A percentile compares a stretch with the other conserved stretches of the same genome.
Conservation (phyloP, 2,329 filamentous ascomycete genomes). For the Ascochyta lentis region DNA sequence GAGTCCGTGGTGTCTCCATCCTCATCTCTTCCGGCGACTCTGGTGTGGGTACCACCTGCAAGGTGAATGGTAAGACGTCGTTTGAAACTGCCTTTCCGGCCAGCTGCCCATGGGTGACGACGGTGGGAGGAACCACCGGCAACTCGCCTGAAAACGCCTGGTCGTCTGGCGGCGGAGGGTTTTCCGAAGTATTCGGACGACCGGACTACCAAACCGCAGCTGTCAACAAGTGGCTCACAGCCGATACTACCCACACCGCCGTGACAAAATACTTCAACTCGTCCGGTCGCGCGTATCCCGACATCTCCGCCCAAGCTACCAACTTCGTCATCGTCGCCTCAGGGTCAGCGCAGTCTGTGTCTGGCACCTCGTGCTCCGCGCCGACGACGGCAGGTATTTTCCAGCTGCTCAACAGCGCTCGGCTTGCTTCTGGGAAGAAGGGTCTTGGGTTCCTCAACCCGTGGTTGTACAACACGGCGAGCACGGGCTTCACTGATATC, state of each 20-base stretch:
- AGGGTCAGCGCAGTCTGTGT: constrained; percentile 20
- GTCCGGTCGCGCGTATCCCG: constrained; percentile 57
- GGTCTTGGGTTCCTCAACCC: constrained; percentile 62
- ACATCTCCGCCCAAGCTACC: constrained; percentile 56
- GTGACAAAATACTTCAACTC: constrained; percentile 30
- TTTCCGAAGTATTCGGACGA: constrained; percentile 28
- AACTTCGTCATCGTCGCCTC: constrained; percentile 38
- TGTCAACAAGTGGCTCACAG: constrained; percentile 53
- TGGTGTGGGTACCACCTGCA: constrained; percentile 57
- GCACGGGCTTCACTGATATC: constrained; percentile 50
- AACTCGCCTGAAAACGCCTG: constrained; percentile 23
- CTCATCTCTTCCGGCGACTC: constrained; percentile 63
- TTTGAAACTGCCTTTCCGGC: constrained; percentile 60
- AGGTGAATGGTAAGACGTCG: constrained; percentile 46
- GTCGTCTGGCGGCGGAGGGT: constrained; percentile 23
- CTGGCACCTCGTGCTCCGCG: constrained; percentile 31
- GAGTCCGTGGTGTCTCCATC: constrained; percentile 67
- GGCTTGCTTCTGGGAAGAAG: constrained; percentile 54
- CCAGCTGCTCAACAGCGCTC: constrained; percentile 56
- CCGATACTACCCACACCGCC: constrained; percentile 47
- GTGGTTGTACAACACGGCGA: constrained; percentile 44
- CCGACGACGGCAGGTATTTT: constrained; percentile 31
- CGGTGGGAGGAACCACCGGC: constrained; percentile 52
- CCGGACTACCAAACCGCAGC: constrained; percentile 51
- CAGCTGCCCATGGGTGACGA: constrained; percentile 60